Base-by-base conservation (phyloP, 257 asterid genomes). In the Dorcoceras hygrometricum region DNA sequence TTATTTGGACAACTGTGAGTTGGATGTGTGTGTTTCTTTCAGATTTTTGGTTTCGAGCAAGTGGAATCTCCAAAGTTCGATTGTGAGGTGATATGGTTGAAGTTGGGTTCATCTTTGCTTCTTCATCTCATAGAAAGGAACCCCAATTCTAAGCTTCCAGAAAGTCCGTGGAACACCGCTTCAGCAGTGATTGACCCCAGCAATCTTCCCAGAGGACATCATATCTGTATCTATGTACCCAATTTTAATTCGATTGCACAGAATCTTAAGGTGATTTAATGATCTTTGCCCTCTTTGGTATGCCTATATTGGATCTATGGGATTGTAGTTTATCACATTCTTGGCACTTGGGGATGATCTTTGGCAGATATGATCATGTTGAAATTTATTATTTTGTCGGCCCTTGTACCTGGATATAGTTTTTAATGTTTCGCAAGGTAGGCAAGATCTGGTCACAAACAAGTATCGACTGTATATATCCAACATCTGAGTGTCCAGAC, bases 51-150 rank as follows among this genome's bases (percentile, higher is more conserved):
- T 25, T 92, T 92, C 71, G 88, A 89, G 80, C 83, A 77, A 82
- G 67, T 92, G 25, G 97, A 89, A 75, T 72, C 71, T 28, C 95
- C 98, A 5, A 87, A 78, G 29, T 83, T 86, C 32, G 91, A 76
- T 19, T 89, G 84, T 51, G 88, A 46, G 62, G 91, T 83, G 57
- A 82, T 88, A 78, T 89, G 98, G 98, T 71, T 92, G 89, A 92
- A 86, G 70, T 76, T 89, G 65, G 80, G 83, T 53, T 80, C 88
- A 16, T 82, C 95, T 0, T 66, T 92, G 25, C 82, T 54, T 66
- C 74, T 92, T 76, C 98, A 92, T 76, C 89, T 92, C 62, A 92
- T 89, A 31, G 96, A 92, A 72, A 83, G 98, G 78, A 91, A 92
- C 76, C 89, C 95, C 19, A 63, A 67, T 51, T 72, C 81, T 14